These are phyloP conservation scores for Sarocladium brachiariae DNA, from an alignment of 2,329 filamentous ascomycete genomes.

Conservation along the genomic window DNA sequence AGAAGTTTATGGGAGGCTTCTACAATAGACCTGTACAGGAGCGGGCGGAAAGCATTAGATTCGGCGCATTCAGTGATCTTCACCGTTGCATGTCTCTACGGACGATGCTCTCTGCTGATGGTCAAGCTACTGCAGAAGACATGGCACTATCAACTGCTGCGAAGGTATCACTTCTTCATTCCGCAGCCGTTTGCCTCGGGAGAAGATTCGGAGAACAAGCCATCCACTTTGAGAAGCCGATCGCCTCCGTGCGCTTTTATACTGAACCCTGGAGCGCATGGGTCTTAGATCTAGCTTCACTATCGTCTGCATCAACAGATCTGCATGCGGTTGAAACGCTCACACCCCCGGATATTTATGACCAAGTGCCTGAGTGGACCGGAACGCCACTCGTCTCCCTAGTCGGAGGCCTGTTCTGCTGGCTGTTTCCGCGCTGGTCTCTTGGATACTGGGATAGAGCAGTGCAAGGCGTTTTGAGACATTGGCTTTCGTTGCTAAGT, in stretches of 20 bases:
- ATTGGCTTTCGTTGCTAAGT: constrained; percentile 15
- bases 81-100: rapidly evolving
- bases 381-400: constrained; percentile 19
- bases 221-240: background rate
- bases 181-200: constrained; percentile 16
- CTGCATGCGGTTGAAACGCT: constrained; percentile 16
- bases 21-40: constrained; percentile 9
- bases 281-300: background rate
- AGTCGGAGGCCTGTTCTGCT: constrained; percentile 21
- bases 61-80: constrained; percentile 14
- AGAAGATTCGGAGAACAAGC: constrained; percentile 15
- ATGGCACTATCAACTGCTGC: constrained; percentile 14
- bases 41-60: constrained; percentile 19
- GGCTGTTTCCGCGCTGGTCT: constrained; percentile 10
- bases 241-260: constrained; percentile 7
- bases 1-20: constrained; percentile 16
- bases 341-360: constrained; percentile 15
- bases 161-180: constrained; percentile 19
- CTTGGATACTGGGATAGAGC: constrained; percentile 16
- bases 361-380: constrained; percentile 16
- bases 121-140: constrained; percentile 3
- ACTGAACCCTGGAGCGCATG: constrained; percentile 10
- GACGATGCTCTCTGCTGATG: constrained; percentile 11
- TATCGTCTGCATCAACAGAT: constrained; percentile 5
- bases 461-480: constrained; percentile 13